Evolutionary conservation across 1,284 basidiomycete species (phyloP).

Genomic region (Pyrrhoderma noxium): DNA sequence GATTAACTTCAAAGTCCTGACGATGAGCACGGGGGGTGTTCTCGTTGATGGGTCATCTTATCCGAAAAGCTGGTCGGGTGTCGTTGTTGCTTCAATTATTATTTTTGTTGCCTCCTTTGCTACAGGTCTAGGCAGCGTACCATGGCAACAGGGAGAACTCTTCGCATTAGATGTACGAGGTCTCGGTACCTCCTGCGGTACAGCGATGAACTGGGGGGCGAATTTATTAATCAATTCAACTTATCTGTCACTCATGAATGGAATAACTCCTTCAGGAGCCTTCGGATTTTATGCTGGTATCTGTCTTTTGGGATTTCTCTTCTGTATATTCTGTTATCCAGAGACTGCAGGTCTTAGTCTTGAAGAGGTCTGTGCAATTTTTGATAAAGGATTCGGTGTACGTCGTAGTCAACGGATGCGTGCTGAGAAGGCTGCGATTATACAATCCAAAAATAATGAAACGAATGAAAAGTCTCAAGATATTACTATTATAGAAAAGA

Average conservation of each 20-base stretch:
- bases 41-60: constrained; percentile 61
- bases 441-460: constrained; percentile 11
- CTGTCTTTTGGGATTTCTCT: constrained; percentile 63
- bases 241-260: constrained; percentile 71
- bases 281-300: constrained; percentile 77
- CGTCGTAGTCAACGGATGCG: constrained; percentile 44
- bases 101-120: constrained; percentile 80
- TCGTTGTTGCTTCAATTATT: constrained; percentile 76
- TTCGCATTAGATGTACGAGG: constrained; percentile 50
- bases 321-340: constrained; percentile 66
- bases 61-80: constrained; percentile 53
- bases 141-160: constrained; percentile 45
- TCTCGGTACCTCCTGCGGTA: constrained; percentile 73
- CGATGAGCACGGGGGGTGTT: constrained; percentile 54
- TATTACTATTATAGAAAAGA: too few relatives aligned
- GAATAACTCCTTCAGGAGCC: constrained; percentile 70
- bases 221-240: constrained; percentile 77
- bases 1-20: constrained; percentile 45
- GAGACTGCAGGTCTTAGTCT: constrained; percentile 72
- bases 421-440: constrained; percentile 32
- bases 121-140: constrained; percentile 70
- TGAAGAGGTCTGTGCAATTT: constrained; percentile 65
- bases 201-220: constrained; percentile 76
- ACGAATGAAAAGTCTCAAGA: neutral
- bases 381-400: constrained; percentile 52